These are phyloP conservation scores for Fomitopsis schrenkii DNA, from an alignment of 1,284 basidiomycete species.

Conservation along the genomic window DNA sequence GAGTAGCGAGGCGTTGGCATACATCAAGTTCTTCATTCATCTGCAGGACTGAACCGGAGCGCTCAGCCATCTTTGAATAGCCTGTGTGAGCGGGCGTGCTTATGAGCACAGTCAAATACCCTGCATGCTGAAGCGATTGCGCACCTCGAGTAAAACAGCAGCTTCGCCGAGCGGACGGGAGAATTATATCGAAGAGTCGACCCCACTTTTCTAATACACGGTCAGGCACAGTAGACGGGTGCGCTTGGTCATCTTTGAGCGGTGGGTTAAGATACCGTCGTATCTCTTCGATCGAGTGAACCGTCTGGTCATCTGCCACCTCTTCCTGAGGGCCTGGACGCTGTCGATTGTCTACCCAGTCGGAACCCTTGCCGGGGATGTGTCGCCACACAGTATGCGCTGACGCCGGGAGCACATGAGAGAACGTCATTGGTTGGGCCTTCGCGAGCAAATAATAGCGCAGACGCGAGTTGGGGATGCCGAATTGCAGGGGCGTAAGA, in stretches of 20 bases:
- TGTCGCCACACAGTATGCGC: constrained; percentile 37
- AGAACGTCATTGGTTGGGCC: constrained; percentile 32
- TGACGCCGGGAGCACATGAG: background rate
- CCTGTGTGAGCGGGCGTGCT: constrained; percentile 35
- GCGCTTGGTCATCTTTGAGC: constrained; percentile 10
- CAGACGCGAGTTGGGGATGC: constrained; percentile 73
- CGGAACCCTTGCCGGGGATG: constrained; percentile 43
- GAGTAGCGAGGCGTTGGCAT: constrained; percentile 35
- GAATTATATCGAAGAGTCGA: constrained; percentile 70
- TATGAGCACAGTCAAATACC: background rate
- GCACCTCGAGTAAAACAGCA: constrained; percentile 79
- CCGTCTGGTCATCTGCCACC: background rate
- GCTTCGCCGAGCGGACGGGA: constrained; percentile 54
- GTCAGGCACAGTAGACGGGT: constrained; percentile 45
- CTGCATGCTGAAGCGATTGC: background rate
- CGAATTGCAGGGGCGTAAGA: constrained; percentile 71
- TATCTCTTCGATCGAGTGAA: constrained; percentile 26
- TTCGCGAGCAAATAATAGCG: constrained; percentile 78
- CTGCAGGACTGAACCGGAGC: constrained; percentile 72
- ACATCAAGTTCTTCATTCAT: constrained; percentile 64
- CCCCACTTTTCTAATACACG: constrained; percentile 72
- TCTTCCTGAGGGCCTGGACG: background rate
- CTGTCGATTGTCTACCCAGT: constrained; percentile 40
- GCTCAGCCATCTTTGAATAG: constrained; percentile 71
- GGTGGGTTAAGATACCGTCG: constrained; percentile 48